Base-by-base conservation (phyloP, 768 basidiomycete species). In the Serendipita sp. region DNA sequence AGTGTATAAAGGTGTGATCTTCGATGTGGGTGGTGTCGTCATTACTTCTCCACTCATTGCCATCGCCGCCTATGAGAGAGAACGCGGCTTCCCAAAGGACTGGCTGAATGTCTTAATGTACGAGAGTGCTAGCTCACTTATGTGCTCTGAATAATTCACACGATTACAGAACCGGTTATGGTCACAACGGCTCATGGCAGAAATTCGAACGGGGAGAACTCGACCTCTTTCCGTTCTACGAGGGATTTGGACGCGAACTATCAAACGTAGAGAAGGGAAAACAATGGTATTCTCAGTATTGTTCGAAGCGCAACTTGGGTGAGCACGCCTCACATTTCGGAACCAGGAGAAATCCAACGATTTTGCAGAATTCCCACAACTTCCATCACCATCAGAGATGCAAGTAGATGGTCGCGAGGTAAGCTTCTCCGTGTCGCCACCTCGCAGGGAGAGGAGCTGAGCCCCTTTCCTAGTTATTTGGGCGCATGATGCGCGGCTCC, bases 51-150 rank as follows among this genome's bases (percentile, higher is more conserved):
- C 89, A 2, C 82, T 92, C 71, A 78, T 86, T 61, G 86, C 84
- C 5, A 86, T 91, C 66, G 81, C 83, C 22, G 78, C 75, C 33
- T 88, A 86, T 68, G 89, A 91, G 70, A 72, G 73, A 38, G 77
- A 83, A 65, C 75, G 79, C 53, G 77, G 78, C 26, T 70, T 90
- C 9, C 89, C 90, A 7, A 68, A 72, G 44, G 81, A 90, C 70
- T 91, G 90, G 69, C 73, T 92, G 69, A 90, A 91, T 70, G 82
- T 83, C 68, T 83, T 84, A 61, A 90, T 91, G 89, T 86, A 68
- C 62, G 79, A 72, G 17, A 7, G n/a, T 20, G 20, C 22, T 3
- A 20, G 4, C 11, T 20, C 20, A 24, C 31, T 62, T 45, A 13
- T 11, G 3, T 3, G 28, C 4, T 22, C n/a, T n/a, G 26, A 13